Percentiles rank a stretch among this genome's conserved stretches.
Evolutionary conservation across 306 rosid species (phyloP).

Genomic region (Rosa rugosa): DNA sequence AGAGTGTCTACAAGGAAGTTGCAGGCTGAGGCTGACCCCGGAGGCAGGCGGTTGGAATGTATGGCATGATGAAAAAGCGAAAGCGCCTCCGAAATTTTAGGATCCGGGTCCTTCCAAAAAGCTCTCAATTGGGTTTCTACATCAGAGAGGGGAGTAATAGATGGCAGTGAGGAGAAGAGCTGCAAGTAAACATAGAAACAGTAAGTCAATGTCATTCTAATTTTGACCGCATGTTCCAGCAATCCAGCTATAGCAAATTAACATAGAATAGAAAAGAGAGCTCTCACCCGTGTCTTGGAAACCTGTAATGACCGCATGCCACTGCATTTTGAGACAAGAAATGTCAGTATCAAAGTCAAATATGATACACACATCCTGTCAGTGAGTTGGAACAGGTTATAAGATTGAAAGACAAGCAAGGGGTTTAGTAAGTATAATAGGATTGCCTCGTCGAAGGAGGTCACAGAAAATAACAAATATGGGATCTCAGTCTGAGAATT

Average conservation of each 20-base stretch:
- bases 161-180: constrained; percentile 40
- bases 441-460: constrained; percentile 56
- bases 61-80: constrained; percentile 50
- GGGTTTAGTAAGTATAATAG: constrained; percentile 2
- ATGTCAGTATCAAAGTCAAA: not conserved
- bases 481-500: constrained; percentile 77
- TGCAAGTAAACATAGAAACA: constrained; percentile 4
- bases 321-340: not conserved
- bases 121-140: constrained; percentile 45
- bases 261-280: not conserved
- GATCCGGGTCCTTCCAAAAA: constrained; percentile 39
- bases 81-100: constrained; percentile 50
- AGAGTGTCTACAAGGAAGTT: constrained; percentile 54
- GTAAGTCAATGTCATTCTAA: not conserved
- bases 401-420: not conserved
- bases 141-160: constrained; percentile 21
- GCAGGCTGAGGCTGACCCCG: constrained; percentile 37
- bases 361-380: not conserved
- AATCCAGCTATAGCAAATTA: not conserved
- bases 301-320: not conserved
- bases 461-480: constrained; percentile 70
- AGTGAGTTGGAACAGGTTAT: not conserved
- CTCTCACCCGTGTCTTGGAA: not conserved
- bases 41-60: constrained; percentile 42
- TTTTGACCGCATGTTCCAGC: not conserved